Conservation (phyloP, 2,329 filamentous ascomycete genomes). For the Claviceps arundinis region DNA sequence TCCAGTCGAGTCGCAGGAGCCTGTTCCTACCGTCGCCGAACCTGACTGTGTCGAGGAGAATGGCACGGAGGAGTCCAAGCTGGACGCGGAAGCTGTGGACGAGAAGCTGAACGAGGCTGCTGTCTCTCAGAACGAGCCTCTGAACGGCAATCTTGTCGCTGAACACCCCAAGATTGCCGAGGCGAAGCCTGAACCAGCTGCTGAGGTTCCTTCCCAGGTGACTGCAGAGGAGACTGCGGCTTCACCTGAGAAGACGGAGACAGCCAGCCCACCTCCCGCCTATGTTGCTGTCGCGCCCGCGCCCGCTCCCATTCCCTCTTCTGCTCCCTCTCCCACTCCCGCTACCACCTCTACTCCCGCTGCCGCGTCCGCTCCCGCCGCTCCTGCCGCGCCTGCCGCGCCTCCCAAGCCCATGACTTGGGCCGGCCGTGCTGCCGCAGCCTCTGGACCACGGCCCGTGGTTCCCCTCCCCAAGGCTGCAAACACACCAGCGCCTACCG, state of each 20-base stretch:
- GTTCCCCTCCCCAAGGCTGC: constrained; percentile 45
- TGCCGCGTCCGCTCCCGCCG: too few relatives aligned
- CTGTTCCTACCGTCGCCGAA: constrained; percentile 18
- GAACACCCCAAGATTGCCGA: constrained; percentile 25
- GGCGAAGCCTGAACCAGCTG: constrained; percentile 5
- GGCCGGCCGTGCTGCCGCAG: constrained; percentile 55
- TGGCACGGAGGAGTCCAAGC: constrained; percentile 21
- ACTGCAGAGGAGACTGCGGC: constrained; percentile 41
- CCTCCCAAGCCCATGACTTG: constrained; percentile 55
- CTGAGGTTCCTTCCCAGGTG: constrained; percentile 31
- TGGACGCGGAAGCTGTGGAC: constrained; percentile 20
- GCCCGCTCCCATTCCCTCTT: constrained; percentile 18
- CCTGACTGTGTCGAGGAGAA: constrained; percentile 36
- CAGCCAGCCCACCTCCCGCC: constrained; percentile 42
- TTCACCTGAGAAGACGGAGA: constrained; percentile 54
- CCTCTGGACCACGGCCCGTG: constrained; percentile 39
- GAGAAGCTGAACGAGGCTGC: constrained; percentile 25
- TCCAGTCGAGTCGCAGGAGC: constrained; percentile 13
- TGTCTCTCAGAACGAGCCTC: neutral
- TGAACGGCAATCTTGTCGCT: constrained; percentile 9
- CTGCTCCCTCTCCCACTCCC: constrained; percentile 16
- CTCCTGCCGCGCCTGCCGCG: constrained; percentile 24
- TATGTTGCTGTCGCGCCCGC: constrained; percentile 25
- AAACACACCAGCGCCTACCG: constrained; percentile 31
- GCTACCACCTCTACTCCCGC: constrained; percentile 25